Percentiles rank a stretch among this genome's conserved stretches.
Conservation (phyloP, 164 flowering plant genomes). For the Magnolia kwangsiensis region DNA sequence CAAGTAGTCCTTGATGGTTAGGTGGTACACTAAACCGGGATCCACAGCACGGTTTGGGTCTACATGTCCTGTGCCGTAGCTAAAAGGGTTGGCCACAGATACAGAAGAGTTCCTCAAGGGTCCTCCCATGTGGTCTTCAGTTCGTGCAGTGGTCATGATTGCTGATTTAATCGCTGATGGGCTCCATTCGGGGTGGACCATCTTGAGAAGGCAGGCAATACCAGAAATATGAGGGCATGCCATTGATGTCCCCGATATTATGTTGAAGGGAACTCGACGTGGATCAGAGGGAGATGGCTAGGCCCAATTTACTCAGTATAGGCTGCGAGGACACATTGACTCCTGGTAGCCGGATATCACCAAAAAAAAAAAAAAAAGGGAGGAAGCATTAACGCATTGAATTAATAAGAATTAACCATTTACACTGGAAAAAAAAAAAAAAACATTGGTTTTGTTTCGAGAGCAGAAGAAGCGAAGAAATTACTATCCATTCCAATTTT, state of each 20-base stretch:
- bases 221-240: conserved; percentile 85
- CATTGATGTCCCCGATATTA: conserved; percentile 85
- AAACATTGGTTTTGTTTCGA: not conserved
- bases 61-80: conserved; percentile 6
- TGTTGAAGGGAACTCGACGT: conserved; percentile 40
- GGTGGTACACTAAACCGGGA: conserved; percentile 14
- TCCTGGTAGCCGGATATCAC: conserved; percentile 74
- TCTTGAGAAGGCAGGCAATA: conserved; percentile 62
- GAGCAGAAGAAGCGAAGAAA: no score
- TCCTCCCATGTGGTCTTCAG: conserved; percentile 34
- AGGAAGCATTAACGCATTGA: not conserved
- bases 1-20: not conserved
- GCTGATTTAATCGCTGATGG: conserved; percentile 77
- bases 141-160: conserved; percentile 67
- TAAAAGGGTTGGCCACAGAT: conserved; percentile 37
- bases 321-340: conserved; percentile 68
- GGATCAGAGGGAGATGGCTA: conserved; percentile 39
- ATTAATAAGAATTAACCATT: not conserved
- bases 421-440: not conserved
- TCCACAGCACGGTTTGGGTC: conserved; percentile 1
- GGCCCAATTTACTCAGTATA: conserved; percentile 54
- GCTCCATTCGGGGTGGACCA: conserved; percentile 71
- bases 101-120: conserved; percentile 27
- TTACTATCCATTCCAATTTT: no score
- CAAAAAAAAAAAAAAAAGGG: not conserved